phyloP scores from a whole-genome alignment of 257 asterid species.

The Solanum virginianum region DNA sequence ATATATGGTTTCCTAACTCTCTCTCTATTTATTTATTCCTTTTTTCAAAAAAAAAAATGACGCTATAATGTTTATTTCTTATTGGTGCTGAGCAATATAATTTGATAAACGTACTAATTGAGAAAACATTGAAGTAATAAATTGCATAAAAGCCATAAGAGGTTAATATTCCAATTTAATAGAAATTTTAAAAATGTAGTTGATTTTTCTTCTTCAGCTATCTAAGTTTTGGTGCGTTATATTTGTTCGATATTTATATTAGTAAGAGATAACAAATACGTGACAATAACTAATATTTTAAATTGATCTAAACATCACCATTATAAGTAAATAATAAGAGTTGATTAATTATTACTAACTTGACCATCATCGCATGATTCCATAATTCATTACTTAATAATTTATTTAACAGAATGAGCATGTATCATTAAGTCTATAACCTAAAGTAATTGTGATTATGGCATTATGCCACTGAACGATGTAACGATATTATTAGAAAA shows the following conservation, averaged over 20 bases:
- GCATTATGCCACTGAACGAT: not conserved
- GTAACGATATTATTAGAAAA: not conserved
- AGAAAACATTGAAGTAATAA: not conserved
- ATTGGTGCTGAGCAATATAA: not conserved
- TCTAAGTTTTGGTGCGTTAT: not conserved
- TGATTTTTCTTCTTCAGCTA: not conserved
- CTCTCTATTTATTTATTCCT: not conserved
- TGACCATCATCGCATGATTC: not conserved
- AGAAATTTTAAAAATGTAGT: not conserved
- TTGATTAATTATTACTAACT: not conserved
- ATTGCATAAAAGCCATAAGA: not conserved
- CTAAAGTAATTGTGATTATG: not conserved
- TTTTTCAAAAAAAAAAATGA: not conserved
- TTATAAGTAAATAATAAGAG: not conserved
- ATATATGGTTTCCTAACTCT: not conserved
- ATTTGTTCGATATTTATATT: not conserved
- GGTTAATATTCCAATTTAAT: not conserved
- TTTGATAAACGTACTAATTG: not conserved
- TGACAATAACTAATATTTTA: not conserved
- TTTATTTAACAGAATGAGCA: not conserved
- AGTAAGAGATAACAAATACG: not conserved
- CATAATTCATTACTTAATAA: not conserved
- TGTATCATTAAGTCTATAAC: not conserved
- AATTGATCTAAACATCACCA: accelerated
- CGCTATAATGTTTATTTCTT: not conserved